phyloP scores from a whole-genome alignment of 176 grass and related monocot species.

The Elymus sibiricus region DNA sequence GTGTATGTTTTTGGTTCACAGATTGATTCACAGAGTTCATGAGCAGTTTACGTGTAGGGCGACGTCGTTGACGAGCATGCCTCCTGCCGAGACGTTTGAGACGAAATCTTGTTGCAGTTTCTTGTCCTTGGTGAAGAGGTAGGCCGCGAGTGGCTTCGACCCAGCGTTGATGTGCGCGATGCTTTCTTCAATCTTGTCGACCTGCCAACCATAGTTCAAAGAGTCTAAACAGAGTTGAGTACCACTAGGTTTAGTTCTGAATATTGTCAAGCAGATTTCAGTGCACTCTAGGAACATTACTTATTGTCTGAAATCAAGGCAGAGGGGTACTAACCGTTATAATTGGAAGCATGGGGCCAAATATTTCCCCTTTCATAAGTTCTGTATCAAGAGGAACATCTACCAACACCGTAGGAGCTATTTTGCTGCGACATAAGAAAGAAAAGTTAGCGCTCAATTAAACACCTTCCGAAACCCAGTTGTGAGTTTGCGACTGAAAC shows the following conservation, averaged over 20 bases:
- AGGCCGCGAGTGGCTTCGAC: constrained; percentile 81
- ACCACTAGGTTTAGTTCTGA: not conserved
- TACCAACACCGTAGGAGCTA: constrained; percentile 68
- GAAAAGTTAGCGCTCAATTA: not conserved
- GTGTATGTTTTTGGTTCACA: not conserved
- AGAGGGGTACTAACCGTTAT: constrained; percentile 56
- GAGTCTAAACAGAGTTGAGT: not conserved
- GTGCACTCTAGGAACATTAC: not conserved
- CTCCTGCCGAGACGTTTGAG: constrained; percentile 62
- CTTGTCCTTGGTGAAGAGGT: constrained; percentile 87
- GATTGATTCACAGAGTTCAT: not conserved
- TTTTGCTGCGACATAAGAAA: constrained; percentile 55
- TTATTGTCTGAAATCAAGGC: not conserved
- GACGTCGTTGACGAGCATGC: constrained; percentile 73
- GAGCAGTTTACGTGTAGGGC: constrained; percentile 66
- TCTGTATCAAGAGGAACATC: constrained; percentile 67
- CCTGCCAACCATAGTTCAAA: constrained; percentile 31
- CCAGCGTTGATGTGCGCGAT: constrained; percentile 58
- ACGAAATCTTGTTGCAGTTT: constrained; percentile 69
- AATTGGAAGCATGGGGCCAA: constrained; percentile 86
- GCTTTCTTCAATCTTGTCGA: constrained; percentile 78
- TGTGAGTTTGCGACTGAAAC: not conserved
- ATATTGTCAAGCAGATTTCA: not conserved
- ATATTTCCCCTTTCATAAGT: constrained; percentile 76
- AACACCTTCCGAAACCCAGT: not conserved